Base-by-base conservation (phyloP, 208 protist species). In the Crithidia bombi region DNA sequence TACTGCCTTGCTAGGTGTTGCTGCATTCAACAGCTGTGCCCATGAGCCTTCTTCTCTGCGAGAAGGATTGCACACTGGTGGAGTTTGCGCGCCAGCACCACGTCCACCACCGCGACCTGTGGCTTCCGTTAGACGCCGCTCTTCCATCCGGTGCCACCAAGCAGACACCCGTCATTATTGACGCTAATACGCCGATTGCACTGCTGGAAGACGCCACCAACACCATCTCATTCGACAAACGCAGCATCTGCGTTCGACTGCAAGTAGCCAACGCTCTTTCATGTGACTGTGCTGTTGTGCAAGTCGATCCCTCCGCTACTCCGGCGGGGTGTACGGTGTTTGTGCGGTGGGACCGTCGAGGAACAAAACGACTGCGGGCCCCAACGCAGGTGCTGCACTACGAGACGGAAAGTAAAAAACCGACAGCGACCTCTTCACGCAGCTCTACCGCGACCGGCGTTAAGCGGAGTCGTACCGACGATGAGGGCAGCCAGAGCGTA, bases 111-210 rank as follows among this genome's bases (percentile, higher is more conserved):
- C 35, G 49, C 5, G 69, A 86, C 74, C 43, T 92, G 9, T 95
- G 90, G 87, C 66, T 92, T 7, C 87, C 90, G 0, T 51, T 95
- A 3, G 19, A 50, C 12, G 57, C 78, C 17, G 61, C 74, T 4
- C 62, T 69, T 2, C 36, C 75, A 7, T 19, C 54, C 5, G 70
- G 75, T 26, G 64, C 38, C 44, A 69, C 68, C 26, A 38, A 54
- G 17, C 73, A 35, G n/a, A 79, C 67, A 3, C 57, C 57, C 12
- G 68, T 92, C 26, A 41, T 21, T 0, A 65, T 95, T 5, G 65
- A 71, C 5, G 73, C 79, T 19, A 28, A 10, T 25, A 86, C 77
- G 0, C 63, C 86, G 25, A 52, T 90, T 11, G 74, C 79, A 10
- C 56, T 95, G 41, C 54, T 81, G 2, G 65, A 90, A 25, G n/a